Conservation (phyloP, 73 alveolate genomes). For the Paramecium biaurelia region DNA sequence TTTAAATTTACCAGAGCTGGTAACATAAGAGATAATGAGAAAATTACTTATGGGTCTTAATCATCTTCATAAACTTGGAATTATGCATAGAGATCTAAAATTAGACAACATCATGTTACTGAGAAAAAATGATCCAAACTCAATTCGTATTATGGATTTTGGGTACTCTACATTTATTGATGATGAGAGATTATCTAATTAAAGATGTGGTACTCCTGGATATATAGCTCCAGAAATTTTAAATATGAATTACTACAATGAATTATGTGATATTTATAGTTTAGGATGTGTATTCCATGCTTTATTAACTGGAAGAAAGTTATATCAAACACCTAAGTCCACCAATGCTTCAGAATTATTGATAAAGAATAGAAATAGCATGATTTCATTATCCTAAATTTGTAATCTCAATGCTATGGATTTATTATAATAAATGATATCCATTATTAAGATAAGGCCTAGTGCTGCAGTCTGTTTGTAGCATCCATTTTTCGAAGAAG, state of each 20-base stretch:
- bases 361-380: background rate
- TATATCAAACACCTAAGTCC: background rate
- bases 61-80: conserved; percentile 5
- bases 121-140: background rate
- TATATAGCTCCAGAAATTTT: conserved; percentile 41
- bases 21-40: background rate
- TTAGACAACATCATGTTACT: background rate
- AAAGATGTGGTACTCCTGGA: conserved; percentile 46
- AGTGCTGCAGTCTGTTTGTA: background rate
- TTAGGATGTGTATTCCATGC: background rate
- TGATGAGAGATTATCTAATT: background rate
- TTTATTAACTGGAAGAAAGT: background rate
- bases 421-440: background rate
- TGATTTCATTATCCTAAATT: background rate
- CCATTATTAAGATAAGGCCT: background rate
- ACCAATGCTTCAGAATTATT: background rate
- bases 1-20: background rate
- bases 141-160: background rate
- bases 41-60: background rate
- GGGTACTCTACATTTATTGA: background rate
- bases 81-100: conserved; percentile 8
- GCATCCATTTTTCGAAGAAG: conserved; percentile 2
- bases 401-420: background rate
- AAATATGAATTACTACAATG: background rate
- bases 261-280: conserved; percentile 24